phyloP scores from a whole-genome alignment of 495 filamentous ascomycete species.

The Penicillium simplicissimum region DNA sequence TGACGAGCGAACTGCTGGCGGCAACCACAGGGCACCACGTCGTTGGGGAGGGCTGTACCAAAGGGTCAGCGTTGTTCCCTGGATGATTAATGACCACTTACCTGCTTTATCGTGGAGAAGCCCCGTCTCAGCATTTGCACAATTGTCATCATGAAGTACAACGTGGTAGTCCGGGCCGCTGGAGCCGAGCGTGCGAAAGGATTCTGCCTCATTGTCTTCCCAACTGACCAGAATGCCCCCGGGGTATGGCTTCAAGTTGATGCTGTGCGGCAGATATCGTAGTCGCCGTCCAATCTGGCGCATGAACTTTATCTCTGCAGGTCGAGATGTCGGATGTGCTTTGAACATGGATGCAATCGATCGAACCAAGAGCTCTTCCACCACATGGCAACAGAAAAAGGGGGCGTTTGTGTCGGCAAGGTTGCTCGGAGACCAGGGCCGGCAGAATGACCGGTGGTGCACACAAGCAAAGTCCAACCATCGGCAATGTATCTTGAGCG shows the following conservation, averaged over 20 bases:
- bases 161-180: too few species aligned
- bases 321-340: too few species aligned
- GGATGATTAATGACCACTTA: slow-evolving; percentile 5
- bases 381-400: too few species aligned
- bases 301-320: neutral
- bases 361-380: too few species aligned
- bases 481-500: too few species aligned
- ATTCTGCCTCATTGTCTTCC: slow-evolving; percentile 3
- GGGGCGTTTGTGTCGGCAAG: too few species aligned
- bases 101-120: neutral
- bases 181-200: too few species aligned
- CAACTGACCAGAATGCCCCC: neutral
- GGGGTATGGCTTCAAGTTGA: neutral
- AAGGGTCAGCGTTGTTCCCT: neutral
- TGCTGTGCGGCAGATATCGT: neutral
- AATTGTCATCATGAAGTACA: neutral
- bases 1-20: neutral
- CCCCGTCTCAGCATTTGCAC: neutral
- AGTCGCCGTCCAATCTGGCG: neutral
- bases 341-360: too few species aligned
- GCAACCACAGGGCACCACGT: neutral
- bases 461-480: too few species aligned
- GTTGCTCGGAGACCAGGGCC: too few species aligned
- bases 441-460: too few species aligned
- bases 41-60: neutral